Percentiles rank a stretch among this genome's conserved stretches.
Evolutionary conservation across 345 rosid species (phyloP).

Genomic region (Nephelium lappaceum): DNA sequence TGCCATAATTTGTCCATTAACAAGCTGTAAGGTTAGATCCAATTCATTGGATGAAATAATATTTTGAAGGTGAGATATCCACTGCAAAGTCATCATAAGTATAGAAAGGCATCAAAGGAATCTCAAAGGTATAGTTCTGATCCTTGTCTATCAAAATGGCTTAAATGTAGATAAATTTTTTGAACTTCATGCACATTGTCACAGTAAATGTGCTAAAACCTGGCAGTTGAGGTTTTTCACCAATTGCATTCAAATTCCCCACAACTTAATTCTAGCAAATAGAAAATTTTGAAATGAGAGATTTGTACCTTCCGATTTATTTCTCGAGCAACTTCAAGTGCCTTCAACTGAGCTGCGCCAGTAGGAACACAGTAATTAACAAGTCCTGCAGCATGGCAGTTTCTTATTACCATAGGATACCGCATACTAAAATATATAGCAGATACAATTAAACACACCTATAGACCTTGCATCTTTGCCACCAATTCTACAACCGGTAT

Average conservation of each 20-base stretch:
- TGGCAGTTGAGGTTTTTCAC: background rate
- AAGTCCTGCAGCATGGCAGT: constrained; percentile 51
- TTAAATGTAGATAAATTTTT: background rate
- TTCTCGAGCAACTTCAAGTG: constrained; percentile 78
- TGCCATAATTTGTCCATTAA: constrained; percentile 1
- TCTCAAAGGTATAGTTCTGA: background rate
- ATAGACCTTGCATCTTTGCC: constrained; percentile 69
- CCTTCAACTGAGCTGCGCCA: constrained; percentile 76
- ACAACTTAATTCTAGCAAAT: background rate
- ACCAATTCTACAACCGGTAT: constrained; percentile 72
- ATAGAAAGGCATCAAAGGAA: background rate
- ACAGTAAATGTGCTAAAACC: background rate
- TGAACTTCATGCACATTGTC: background rate
- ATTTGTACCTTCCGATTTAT: constrained; percentile 70
- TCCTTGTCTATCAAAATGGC: background rate
- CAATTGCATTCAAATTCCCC: background rate
- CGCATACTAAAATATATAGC: background rate
- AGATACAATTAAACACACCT: constrained; percentile 40
- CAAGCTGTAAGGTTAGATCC: background rate
- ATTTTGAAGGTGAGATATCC: background rate
- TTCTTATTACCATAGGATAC: background rate
- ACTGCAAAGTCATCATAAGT: background rate
- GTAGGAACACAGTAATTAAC: constrained; percentile 72
- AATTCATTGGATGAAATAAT: background rate
- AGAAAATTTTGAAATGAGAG: background rate